Base-by-base conservation (phyloP, 495 filamentous ascomycete species). In the Aspergillus sclerotiicarbonarius region DNA sequence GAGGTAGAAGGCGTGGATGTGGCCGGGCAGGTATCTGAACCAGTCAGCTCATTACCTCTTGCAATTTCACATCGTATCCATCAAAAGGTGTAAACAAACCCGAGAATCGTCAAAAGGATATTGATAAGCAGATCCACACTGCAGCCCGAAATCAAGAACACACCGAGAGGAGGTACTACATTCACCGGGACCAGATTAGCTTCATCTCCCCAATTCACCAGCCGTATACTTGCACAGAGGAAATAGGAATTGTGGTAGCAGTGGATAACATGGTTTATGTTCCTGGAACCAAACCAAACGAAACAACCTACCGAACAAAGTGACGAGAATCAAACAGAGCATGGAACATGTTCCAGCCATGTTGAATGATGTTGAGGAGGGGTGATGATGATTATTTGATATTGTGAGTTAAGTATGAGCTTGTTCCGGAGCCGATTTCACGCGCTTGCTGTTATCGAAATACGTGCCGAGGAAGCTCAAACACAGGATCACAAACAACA, bases 1-100 rank as follows among this genome's bases (percentile, higher is more conserved):
- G 55, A 96, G 63, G 67, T 97, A 98, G 75, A 95, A 96, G 7
- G 90, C 93, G 67, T 96, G 93, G 25, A 96, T 82, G 61, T 93
- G 86, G 7, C 90, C 90, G 1, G 90, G 91, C 54, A 94, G 69
- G 62, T 86, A 89, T 3, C 89, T 90, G 55, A 51, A 31, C 44
- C 20, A 8, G 25, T 25, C 25, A 25, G 25, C 25, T 5, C 25
- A 25, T n/a, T n/a, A n/a, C n/a, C n/a, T n/a, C n/a, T n/a, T n/a
- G n/a, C n/a, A n/a, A n/a, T n/a, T n/a, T n/a, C n/a, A n/a, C n/a
- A n/a, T n/a, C n/a, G n/a, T n/a, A n/a, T n/a, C n/a, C n/a, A n/a
- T n/a, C n/a, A n/a, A n/a, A n/a, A n/a, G n/a, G n/a, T 25, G 35
- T 41, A 8, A 35, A 70, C 80, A 65, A 70, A 87, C 78, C 83